Evolutionary conservation across 208 protist species (phyloP).

Genomic region (Trichomonas gallinae): DNA sequence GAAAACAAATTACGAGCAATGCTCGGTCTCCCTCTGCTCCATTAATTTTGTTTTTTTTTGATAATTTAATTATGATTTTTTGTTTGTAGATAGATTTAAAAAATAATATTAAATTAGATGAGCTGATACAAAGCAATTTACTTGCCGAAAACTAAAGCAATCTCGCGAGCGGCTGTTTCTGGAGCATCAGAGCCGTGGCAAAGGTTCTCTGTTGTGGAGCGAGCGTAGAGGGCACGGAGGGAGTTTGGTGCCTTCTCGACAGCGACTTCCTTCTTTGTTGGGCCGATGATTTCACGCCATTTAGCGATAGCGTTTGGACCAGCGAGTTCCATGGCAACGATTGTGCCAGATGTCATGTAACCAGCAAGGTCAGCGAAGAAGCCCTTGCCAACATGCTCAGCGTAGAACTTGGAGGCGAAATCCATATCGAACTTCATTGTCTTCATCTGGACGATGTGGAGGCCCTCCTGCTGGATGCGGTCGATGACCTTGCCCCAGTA

Average conservation of each 20-base stretch:
- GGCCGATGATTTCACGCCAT: slow-evolving; percentile 20
- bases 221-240: slow-evolving; percentile 17
- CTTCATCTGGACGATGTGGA: slow-evolving; percentile 3
- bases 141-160: slow-evolving; percentile 14
- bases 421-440: slow-evolving; percentile 10
- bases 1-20: not conserved
- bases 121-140: not conserved
- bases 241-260: slow-evolving; percentile 19
- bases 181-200: slow-evolving; percentile 17
- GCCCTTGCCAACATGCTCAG: not conserved
- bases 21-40: not conserved
- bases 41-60: slow-evolving; percentile 4
- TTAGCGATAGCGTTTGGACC: slow-evolving; percentile 3
- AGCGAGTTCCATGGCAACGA: not conserved
- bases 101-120: too few relatives aligned
- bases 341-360: slow-evolving; percentile 24
- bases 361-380: not conserved
- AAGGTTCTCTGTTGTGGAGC: slow-evolving; percentile 11
- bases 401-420: not conserved
- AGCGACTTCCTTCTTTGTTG: slow-evolving; percentile 18
- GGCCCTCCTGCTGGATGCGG: not conserved
- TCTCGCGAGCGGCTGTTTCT: slow-evolving; percentile 1
- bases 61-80: too few relatives aligned
- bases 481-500: slow-evolving; percentile 8
- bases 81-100: too few relatives aligned